Evolutionary conservation across 2,329 filamentous ascomycete genomes (phyloP).

Genomic region (Oidium heveae): DNA sequence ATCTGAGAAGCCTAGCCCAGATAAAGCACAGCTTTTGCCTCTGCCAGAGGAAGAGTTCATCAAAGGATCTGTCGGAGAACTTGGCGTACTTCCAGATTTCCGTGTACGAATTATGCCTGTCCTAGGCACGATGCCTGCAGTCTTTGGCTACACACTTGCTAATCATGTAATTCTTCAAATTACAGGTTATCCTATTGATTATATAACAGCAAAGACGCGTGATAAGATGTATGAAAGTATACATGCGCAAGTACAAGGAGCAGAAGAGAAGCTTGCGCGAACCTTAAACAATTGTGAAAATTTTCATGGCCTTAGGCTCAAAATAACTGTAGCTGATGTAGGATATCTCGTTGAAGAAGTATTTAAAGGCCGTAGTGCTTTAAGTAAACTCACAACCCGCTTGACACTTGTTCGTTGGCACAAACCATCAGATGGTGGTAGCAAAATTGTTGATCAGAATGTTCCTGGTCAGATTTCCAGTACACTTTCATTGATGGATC

Average conservation of each 20-base stretch:
- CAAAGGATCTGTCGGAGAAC: slow-evolving; percentile 64
- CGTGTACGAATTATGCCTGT: slow-evolving; percentile 86
- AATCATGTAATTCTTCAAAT: slow-evolving; percentile 81
- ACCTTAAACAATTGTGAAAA: slow-evolving; percentile 20
- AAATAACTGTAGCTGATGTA: slow-evolving; percentile 55
- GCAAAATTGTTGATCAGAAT: slow-evolving; percentile 32
- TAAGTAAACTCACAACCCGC: slow-evolving; percentile 61
- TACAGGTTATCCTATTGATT: slow-evolving; percentile 63
- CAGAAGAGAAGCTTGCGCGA: slow-evolving; percentile 46
- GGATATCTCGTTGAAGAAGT: slow-evolving; percentile 79
- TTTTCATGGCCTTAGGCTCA: slow-evolving; percentile 47
- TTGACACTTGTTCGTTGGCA: slow-evolving; percentile 63
- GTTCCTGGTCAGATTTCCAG: slow-evolving; percentile 55
- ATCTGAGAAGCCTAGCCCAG: slow-evolving; percentile 67
- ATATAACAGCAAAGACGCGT: slow-evolving; percentile 52
- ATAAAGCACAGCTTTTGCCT: slow-evolving; percentile 74
- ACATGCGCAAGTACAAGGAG: slow-evolving; percentile 45
- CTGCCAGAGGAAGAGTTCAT: slow-evolving; percentile 67
- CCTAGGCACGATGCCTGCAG: slow-evolving; percentile 85
- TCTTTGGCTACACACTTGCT: slow-evolving; percentile 76
- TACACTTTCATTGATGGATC: slow-evolving; percentile 38
- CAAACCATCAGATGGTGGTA: slow-evolving; percentile 22
- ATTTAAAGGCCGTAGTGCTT: slow-evolving; percentile 54
- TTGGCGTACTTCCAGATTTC: slow-evolving; percentile 79
- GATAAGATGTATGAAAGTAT: slow-evolving; percentile 87